Conservation (phyloP, 225 moss, liverwort and hornwort species). For the Bryum argenteum region DNA sequence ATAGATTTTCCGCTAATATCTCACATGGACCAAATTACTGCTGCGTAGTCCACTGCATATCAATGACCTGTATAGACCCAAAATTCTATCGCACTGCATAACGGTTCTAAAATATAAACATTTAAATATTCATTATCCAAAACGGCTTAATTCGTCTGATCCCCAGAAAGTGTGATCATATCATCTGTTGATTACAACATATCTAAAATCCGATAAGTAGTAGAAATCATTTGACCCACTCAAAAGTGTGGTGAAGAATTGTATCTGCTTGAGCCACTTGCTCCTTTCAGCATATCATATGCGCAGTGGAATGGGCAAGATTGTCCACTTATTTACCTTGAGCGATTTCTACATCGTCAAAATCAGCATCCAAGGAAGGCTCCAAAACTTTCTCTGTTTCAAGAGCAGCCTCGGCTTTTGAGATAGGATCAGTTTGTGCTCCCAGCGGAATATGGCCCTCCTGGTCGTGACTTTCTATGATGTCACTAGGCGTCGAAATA, state of each 20-base stretch:
- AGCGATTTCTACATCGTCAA: constrained; percentile 25
- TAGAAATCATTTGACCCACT: background rate
- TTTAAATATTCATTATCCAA: too few species aligned
- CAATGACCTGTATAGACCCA: too few species aligned
- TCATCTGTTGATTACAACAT: too few species aligned
- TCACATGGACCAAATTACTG: too few species aligned
- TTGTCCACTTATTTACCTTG: constrained; percentile 32
- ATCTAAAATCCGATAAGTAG: too few species aligned
- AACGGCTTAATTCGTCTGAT: too few species aligned
- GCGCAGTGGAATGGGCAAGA: background rate
- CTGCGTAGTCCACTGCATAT: too few species aligned
- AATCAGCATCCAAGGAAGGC: constrained; percentile 4
- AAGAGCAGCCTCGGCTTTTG: constrained; percentile 6
- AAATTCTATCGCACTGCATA: too few species aligned
- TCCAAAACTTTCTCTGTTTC: constrained; percentile 19
- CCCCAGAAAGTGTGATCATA: too few species aligned
- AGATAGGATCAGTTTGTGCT: background rate
- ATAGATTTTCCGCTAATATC: background rate
- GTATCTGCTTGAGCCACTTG: background rate
- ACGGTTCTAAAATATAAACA: too few species aligned
- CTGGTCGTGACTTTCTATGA: background rate
- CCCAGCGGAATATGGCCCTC: constrained; percentile 4
- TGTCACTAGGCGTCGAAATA: constrained; percentile 3
- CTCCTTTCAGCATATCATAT: too few species aligned
- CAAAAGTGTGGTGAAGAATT: background rate